Base-by-base conservation (phyloP, 805 yeast genomes). In the Cyberlindnera samutprakarnensis region DNA sequence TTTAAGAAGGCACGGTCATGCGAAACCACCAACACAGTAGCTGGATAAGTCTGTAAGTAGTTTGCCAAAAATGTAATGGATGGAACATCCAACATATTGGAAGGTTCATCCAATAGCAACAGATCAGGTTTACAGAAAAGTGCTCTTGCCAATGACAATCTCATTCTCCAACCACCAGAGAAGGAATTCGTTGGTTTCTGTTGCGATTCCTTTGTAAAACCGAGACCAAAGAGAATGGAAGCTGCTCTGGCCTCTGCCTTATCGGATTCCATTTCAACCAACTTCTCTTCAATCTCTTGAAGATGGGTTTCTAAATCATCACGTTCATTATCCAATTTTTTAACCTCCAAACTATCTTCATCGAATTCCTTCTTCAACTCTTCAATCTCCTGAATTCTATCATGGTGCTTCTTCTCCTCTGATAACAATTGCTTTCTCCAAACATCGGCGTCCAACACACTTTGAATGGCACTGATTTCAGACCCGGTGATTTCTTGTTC, bases 101-200 rank as follows among this genome's bases (percentile, higher is more conserved):
- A 88, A 51, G 99, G 99, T 71, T 92, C 99, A 74, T 92, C 98
- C 43, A 92, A 71, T 54, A 92, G 66, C 44, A 92, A 67, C 43
- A 92, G 67, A 58, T 92, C 98, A 1, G 98, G 98, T 55, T 86
- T 80, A 71, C 96, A 90, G 70, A 92, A 92, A 55, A 92, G 70
- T 0, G 98, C 98, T 62, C 98, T 77, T 4, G 98, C 98, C 39
- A 92, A 70, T n/a, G 96, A 84, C 43, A 92, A 71, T 68, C 98
- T 83, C 98, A 92, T 92, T 72, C 98, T 81, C 98, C 98, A 92
- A 77, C 99, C 99, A 74, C 99, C 99, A 32, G 96, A 87, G 57
- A 92, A 92, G 18, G 87, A 72, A 44, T 86, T 90, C 6, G 97
- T 87, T 20, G 95, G 78, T 42, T 68, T 68, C 28, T 66, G 62